Evolutionary conservation across 2,329 filamentous ascomycete species (phyloP).

Genomic region (Talaromyces sp.): DNA sequence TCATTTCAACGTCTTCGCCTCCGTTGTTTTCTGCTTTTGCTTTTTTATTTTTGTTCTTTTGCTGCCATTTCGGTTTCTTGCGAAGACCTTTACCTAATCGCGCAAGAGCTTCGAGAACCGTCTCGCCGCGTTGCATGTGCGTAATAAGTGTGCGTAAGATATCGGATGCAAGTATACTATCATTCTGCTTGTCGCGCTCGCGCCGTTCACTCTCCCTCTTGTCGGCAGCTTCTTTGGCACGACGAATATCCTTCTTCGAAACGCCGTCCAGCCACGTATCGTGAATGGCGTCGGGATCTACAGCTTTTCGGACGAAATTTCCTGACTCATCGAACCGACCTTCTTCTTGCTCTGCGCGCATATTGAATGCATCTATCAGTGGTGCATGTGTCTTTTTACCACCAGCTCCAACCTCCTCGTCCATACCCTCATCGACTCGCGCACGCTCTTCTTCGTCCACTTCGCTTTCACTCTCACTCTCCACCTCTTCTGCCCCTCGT

Average conservation of each 20-base stretch:
- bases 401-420: constrained; percentile 85
- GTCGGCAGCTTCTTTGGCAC: constrained; percentile 79
- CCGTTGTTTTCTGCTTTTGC: constrained; percentile 38
- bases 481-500: constrained; percentile 50
- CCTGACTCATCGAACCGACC: constrained; percentile 85
- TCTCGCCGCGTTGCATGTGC: constrained; percentile 73
- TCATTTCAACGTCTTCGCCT: constrained; percentile 63
- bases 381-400: constrained; percentile 90
- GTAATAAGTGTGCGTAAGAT: constrained; percentile 68
- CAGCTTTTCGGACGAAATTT: constrained; percentile 86
- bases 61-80: constrained; percentile 58
- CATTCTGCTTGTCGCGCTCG: constrained; percentile 66
- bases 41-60: constrained; percentile 47
- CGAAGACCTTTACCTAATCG: constrained; percentile 65
- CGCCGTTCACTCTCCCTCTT: constrained; percentile 73
- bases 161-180: constrained; percentile 67
- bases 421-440: constrained; percentile 68
- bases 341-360: constrained; percentile 83
- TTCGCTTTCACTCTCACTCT: constrained; percentile 49
- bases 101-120: constrained; percentile 78
- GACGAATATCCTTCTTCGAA: constrained; percentile 88
- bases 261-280: constrained; percentile 90
- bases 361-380: constrained; percentile 93
- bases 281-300: constrained; percentile 82
- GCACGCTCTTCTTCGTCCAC: constrained; percentile 64